Base-by-base conservation (phyloP, 352 stramenopile genomes). In the Pythium brassicae region DNA sequence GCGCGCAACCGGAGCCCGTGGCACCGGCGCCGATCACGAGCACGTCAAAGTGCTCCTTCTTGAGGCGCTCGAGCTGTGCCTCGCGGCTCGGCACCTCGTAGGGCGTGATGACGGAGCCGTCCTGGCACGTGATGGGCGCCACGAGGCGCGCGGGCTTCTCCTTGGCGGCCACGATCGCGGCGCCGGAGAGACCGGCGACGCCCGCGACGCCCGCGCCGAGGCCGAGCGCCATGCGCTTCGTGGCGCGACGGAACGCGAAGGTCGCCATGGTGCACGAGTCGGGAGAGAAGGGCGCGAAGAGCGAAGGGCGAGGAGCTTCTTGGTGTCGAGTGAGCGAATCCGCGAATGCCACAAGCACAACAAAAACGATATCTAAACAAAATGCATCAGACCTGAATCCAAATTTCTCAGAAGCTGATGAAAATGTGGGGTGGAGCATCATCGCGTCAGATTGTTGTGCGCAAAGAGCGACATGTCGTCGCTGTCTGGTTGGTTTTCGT, bases 1-100 rank as follows among this genome's bases (percentile, higher is more conserved):
- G 75, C 46, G 87, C 87, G 52, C 83, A 95, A 27, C 93, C 93
- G n/a, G 90, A 90, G 23, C 94, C 94, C 4, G 94, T 96, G 57
- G 89, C 95, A 23, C 94, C 93, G 11, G 90, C 92, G 46, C 94
- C 94, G 53, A 98, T 97, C 25, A 98, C 79, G 35, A 98, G 77
- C 57, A 98, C 82, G 58, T 98, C 93, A 59, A 97, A 98, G 8
- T 95, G 66, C 59, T 97, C 88, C 35, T 78, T 79, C 66, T 95
- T 83, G 32, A 98, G 85, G 11, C 79, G 75, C 45, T 76, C 68
- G 12, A 97, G 72, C 74, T 92, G 83, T 32, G 68, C 63, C 3
- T 61, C 62, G 26, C 85, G 85, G 42, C 83, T 72, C 40, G 85
- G 85, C 57, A 87, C 80, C 54, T 94, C 81, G 66, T 91, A 94